Conservation (phyloP, 2,329 filamentous ascomycete genomes). For the Arthrinium phaeospermum region DNA sequence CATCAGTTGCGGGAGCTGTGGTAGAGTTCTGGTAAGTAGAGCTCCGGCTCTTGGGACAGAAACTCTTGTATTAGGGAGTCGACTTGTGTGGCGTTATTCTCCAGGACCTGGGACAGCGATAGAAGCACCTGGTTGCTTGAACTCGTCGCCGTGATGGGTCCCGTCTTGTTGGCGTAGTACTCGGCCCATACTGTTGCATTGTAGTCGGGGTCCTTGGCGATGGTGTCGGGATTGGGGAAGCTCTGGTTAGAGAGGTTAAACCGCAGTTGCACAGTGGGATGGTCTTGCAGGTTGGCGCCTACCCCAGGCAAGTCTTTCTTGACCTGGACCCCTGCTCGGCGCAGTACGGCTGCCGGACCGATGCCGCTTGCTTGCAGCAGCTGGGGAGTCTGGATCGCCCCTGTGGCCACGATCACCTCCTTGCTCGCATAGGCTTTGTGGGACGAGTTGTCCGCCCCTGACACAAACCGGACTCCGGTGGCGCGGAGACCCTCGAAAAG, state of each 20-base stretch:
- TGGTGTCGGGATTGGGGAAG: constrained; percentile 21
- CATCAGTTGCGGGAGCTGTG: not conserved
- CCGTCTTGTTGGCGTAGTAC: not conserved
- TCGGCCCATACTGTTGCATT: constrained; percentile 28
- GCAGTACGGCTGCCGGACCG: not conserved
- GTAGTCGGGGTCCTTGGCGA: constrained; percentile 27
- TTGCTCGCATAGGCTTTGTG: not conserved
- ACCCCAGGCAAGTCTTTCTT: constrained; percentile 26
- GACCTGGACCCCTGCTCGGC: constrained; percentile 18
- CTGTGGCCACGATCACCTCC: not conserved
- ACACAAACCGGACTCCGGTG: not conserved
- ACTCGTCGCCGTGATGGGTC: not conserved
- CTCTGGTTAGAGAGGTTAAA: constrained; percentile 21
- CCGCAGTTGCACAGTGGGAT: constrained; percentile 26
- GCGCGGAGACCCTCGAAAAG: not conserved
- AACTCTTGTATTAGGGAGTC: not conserved
- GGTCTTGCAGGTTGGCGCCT: constrained; percentile 33
- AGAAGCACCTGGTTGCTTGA: not conserved
- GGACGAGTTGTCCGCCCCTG: not conserved
- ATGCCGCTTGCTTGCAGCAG: not conserved
- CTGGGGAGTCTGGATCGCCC: not conserved
- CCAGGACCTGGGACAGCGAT: not conserved
- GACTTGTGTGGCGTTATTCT: not conserved
- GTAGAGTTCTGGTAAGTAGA: not conserved
- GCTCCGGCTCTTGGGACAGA: not conserved